These are phyloP conservation scores for Ambrosiella beaveri DNA, from an alignment of 2,329 filamentous ascomycete species.

Conservation along the genomic window DNA sequence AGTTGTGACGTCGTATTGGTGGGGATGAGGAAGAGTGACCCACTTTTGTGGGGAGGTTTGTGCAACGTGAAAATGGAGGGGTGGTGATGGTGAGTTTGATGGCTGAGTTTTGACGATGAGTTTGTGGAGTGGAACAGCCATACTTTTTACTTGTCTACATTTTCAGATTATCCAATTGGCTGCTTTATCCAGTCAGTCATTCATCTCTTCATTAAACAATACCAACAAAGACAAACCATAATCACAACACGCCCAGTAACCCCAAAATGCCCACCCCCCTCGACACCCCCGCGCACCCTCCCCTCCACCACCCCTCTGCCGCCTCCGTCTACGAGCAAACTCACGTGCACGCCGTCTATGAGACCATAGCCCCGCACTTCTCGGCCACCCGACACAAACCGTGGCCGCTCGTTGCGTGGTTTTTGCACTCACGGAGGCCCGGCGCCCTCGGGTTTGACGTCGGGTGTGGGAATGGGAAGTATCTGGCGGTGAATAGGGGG, in stretches of 20 bases:
- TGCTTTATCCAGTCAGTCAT: too few relatives aligned
- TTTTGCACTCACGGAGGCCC: conserved; percentile 46
- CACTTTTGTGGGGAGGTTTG: neutral
- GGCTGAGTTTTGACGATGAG: too few relatives aligned
- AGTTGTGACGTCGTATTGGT: neutral
- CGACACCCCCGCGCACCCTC: neutral
- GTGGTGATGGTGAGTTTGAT: too few relatives aligned
- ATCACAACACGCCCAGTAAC: neutral
- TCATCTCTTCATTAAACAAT: neutral
- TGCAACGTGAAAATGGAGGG: neutral
- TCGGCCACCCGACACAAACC: conserved; percentile 66
- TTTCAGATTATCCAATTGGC: too few relatives aligned
- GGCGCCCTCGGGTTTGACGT: conserved; percentile 77
- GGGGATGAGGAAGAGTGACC: neutral
- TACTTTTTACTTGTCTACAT: too few relatives aligned
- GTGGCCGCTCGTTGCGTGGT: conserved; percentile 79
- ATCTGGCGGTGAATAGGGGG: conserved; percentile 59
- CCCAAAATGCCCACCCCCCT: neutral
- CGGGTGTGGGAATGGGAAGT: conserved; percentile 95
- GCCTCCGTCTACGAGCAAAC: conserved; percentile 54
- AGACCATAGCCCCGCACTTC: conserved; percentile 70
- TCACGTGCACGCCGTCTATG: conserved; percentile 86
- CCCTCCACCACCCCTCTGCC: neutral
- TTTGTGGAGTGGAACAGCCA: too few relatives aligned
- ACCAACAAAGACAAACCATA: neutral